phyloP scores from a whole-genome alignment of 1,284 basidiomycete species.

The Crocinoboletus sp. region DNA sequence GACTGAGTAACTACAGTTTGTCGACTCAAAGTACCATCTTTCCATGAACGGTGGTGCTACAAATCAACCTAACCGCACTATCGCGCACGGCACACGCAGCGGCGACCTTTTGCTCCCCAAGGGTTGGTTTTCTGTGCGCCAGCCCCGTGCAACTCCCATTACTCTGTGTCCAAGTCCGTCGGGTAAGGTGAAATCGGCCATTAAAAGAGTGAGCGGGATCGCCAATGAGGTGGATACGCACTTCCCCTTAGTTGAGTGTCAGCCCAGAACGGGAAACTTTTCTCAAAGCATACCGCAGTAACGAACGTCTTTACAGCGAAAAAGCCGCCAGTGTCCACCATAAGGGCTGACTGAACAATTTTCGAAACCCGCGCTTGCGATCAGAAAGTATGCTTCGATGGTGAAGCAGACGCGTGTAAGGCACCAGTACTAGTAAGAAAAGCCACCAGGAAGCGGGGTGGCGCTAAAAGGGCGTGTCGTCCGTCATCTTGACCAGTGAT shows the following conservation, averaged over 20 bases:
- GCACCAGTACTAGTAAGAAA: conserved; percentile 35
- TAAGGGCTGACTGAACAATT: conserved; percentile 25
- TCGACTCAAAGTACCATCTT: conserved; percentile 68
- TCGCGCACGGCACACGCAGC: conserved; percentile 59
- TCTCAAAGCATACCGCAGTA: not conserved
- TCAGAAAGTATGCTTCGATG: conserved; percentile 32
- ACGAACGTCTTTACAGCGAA: conserved; percentile 23
- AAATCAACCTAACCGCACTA: conserved; percentile 69
- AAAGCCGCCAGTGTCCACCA: conserved; percentile 6
- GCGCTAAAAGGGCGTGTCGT: conserved; percentile 25
- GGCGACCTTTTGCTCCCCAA: conserved; percentile 71
- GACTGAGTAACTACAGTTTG: conserved; percentile 43
- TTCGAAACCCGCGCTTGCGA: conserved; percentile 24
- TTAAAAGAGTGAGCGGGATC: conserved; percentile 50
- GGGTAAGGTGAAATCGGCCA: conserved; percentile 66
- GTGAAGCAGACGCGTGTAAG: conserved; percentile 38
- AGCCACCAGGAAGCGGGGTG: conserved; percentile 27
- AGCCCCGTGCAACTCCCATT: not conserved
- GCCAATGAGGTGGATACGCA: conserved; percentile 54
- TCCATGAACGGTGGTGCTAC: conserved; percentile 53
- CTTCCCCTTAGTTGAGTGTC: not conserved
- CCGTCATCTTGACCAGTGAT: conserved; percentile 20
- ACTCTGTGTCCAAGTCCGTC: conserved; percentile 31
- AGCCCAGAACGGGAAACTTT: conserved; percentile 33
- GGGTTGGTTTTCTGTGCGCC: conserved; percentile 35